Evolutionary conservation across 768 basidiomycete genomes (phyloP), one percentile per base, ranked within the genome.

Genomic region (Pleurotus ostreatus): DNA sequence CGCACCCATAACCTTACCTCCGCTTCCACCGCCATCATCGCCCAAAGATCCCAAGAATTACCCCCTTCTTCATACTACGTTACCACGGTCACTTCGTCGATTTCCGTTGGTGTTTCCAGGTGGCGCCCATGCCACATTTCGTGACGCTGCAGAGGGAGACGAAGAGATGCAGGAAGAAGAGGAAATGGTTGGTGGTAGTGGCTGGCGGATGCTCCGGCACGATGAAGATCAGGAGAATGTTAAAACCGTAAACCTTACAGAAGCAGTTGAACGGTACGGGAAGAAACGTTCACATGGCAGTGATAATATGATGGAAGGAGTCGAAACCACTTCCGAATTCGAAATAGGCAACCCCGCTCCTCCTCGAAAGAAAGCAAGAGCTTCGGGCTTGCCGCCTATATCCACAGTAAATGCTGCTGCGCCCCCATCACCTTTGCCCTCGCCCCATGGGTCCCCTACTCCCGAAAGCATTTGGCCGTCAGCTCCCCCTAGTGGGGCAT

Each of bases 201-300:
- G 89, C 12, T 93, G 92, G 90, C 78, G 74, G 54, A 85, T 92
- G 81, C 70, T 92, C 57, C 84, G 80, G 61, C 78, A 80, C 15
- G 88, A 90, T 45, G 84, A 88, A 49, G 71, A 72, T 18, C 62
- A 63, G 3, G 85, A 84, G 52, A 68, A 74, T 37, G 63, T 67
- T 40, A 77, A 76, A 56, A 74, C 80, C 5, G 81, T 92, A 40
- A 85, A 83, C 22, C 82, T 94, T 41, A 76, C 73, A 2, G 91
- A 93, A 64, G 92, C 92, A 4, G 83, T 94, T 40, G 92, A 94
- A 67, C 83, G 91, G 47, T 93, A 88, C 68, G 88, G 90, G 61
- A 90, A 89, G 83, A 89, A 92, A 66, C 85, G 89, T 49, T 83
- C 88, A 23, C 88, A 86, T 67, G 76, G 77, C 41, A 81, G 79